Evolutionary conservation across 164 flowering plant species (phyloP), one percentile per base, ranked within the genome.

Genomic region (Echeveria elegans): DNA sequence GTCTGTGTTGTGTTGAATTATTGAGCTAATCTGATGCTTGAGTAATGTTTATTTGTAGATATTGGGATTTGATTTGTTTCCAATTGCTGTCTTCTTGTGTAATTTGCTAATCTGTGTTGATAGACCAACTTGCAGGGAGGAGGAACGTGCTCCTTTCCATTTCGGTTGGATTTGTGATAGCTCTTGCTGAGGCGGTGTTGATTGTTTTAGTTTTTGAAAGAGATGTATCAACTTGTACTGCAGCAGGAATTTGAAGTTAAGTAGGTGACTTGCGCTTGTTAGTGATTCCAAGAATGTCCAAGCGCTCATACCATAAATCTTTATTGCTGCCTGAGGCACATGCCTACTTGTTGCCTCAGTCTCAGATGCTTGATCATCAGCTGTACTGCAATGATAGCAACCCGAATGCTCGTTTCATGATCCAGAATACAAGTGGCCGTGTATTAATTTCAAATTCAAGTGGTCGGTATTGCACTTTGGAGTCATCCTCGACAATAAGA

Each of bases 381-480:
- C 34, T 66, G 12, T 40, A 40, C 69, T 70, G 70, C 60, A 67
- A 58, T 43, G 69, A 71, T 58, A 60, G 69, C 53, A 75, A 69
- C 70, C 63, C 70, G 43, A 76, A 67, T 29, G 58, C 50, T 63
- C 41, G 70, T 50, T 68, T 78, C 66, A 64, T 72, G 7, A 23
- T 63, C 70, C 72, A 30, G 53, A 37, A 66, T 68, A 58, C 72
- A 59, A 45, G 71, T 53, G 77, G 53, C 62, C 56, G 69, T 50
- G 65, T 78, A 62, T 64, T 72, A 4, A 32, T 63, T 71, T 70
- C 24, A 36, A 37, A 68, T 69, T 64, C 72, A 53, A 40, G 1
- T 34, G 65, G 67, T 11, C 73, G 11, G 21, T 80, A 73, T 63
- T 82, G 80, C 68, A 84, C 81, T 2, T 71, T 80, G 52, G 88